Evolutionary conservation across 495 filamentous ascomycete species (phyloP).

Genomic region (Xanthoparmelia taractica): DNA sequence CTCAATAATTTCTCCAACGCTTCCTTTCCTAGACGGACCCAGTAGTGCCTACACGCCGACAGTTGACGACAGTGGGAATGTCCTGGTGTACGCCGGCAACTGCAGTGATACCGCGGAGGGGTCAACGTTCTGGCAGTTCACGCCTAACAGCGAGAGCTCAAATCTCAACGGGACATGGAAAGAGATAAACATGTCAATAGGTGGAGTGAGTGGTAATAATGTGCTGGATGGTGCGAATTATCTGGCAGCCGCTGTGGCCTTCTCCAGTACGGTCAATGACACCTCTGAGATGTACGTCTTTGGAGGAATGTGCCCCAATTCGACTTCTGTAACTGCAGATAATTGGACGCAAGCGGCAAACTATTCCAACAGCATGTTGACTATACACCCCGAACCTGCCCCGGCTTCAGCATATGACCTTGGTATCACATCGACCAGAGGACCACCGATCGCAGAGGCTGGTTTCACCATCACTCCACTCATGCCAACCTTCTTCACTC

Average conservation of each 20-base stretch:
- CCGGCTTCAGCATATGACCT: conserved; percentile 33
- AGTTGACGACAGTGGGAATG: conserved; percentile 55
- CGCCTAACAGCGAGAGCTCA: conserved; percentile 32
- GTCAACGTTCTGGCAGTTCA: conserved; percentile 51
- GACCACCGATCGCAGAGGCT: conserved; percentile 69
- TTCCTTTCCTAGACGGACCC: conserved; percentile 54
- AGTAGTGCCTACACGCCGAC: conserved; percentile 51
- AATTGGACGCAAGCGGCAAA: conserved; percentile 56
- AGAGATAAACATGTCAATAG: conserved; percentile 27
- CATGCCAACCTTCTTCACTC: conserved; percentile 51
- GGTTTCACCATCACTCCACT: conserved; percentile 77
- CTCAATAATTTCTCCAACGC: conserved; percentile 48
- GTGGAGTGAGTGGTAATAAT: conserved; percentile 28
- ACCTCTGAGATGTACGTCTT: conserved; percentile 59
- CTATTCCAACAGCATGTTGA: conserved; percentile 72
- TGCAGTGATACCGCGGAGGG: conserved; percentile 45
- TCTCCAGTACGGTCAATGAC: conserved; percentile 51
- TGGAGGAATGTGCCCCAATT: conserved; percentile 78
- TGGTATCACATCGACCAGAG: conserved; percentile 39
- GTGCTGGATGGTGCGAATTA: conserved; percentile 51
- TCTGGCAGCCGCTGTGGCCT: conserved; percentile 59
- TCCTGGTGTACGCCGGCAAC: conserved; percentile 62
- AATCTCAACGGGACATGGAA: conserved; percentile 53
- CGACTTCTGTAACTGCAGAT: conserved; percentile 33
- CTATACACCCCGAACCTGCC: conserved; percentile 41